Conservation (phyloP, 2,329 filamentous ascomycete species). For the Fusarium ramigenum region DNA sequence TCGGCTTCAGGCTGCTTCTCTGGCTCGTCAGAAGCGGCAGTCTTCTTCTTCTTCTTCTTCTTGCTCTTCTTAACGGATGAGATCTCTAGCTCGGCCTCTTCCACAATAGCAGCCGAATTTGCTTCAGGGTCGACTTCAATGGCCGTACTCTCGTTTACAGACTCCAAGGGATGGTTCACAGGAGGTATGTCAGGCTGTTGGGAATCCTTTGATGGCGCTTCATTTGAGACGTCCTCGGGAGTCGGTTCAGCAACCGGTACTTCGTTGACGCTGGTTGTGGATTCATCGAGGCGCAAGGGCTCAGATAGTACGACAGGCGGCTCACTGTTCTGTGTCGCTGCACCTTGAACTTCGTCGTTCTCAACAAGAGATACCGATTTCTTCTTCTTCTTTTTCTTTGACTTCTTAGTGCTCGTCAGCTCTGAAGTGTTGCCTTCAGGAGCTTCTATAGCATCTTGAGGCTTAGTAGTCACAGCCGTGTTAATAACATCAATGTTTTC, state of each 20-base stretch:
- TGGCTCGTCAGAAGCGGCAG: constrained; percentile 17
- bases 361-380: constrained; percentile 36
- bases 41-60: constrained; percentile 51
- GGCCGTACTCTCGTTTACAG: not conserved
- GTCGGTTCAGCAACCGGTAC: constrained; percentile 23
- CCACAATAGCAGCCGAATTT: not conserved
- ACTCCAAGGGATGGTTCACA: not conserved
- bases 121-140: constrained; percentile 12
- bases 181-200: constrained; percentile 3
- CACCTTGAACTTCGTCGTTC: constrained; percentile 8
- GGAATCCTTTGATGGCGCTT: not conserved
- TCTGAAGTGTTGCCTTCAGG: constrained; percentile 28
- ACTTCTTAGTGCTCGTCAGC: constrained; percentile 36
- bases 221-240: not conserved
- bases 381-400: constrained; percentile 47
- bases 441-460: constrained; percentile 1
- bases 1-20: constrained; percentile 30
- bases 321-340: constrained; percentile 13
- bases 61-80: constrained; percentile 41
- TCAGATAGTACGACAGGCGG: constrained; percentile 10
- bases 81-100: constrained; percentile 15
- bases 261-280: not conserved
- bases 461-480: not conserved
- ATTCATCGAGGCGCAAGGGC: constrained; percentile 7
- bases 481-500: not conserved